Evolutionary conservation across 495 filamentous ascomycete species (phyloP), one percentile per base, ranked within the genome.

Genomic region (Letharia columbiana): DNA sequence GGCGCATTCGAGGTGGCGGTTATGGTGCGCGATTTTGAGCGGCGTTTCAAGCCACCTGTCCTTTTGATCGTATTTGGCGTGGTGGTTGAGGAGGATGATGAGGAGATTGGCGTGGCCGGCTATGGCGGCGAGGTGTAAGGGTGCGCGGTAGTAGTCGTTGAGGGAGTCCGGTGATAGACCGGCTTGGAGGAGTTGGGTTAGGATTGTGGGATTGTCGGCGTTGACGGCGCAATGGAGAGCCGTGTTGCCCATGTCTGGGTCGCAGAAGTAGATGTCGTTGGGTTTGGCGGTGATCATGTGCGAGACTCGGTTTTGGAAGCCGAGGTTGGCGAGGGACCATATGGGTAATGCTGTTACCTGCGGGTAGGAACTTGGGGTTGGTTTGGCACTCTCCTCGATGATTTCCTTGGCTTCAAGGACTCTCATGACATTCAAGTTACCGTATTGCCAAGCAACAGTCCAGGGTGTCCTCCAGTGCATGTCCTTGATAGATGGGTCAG

Each of bases 1-100:
- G 15, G 49, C 47, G 56, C 56, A 57, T 28, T 59, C 61, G 28
- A 60, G 10, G 40, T 67, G 33, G 0, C 37, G 33, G 70, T 89
- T 89, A 41, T 79, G 75, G 77, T 89, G 89, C 33, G 86, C 87
- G 62, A 89, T 79, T 57, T 85, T 84, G 20, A 90, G 76, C 0
- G 87, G 87, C 2, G 87, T 89, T 69, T 79, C 84, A 7, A 35
- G 41, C 39, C 50, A 62, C n/a, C 23, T 37, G 64, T 66, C 64
- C 20, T 61, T 57, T 45, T 40, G 15, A 44, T 69, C 23, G 18
- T 18, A 18, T n/a, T 23, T 23, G 33, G 42, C 31, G 9, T 56
- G 3, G 50, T 64, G 17, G 2, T 40, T 3, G 58, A 69, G 68
- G 40, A 69, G 60, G 15, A 61, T 42, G 17, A 9, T 56, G 15